phyloP scores from a whole-genome alignment of 2,329 filamentous ascomycete species.

The Berkeleyomyces basicola region DNA sequence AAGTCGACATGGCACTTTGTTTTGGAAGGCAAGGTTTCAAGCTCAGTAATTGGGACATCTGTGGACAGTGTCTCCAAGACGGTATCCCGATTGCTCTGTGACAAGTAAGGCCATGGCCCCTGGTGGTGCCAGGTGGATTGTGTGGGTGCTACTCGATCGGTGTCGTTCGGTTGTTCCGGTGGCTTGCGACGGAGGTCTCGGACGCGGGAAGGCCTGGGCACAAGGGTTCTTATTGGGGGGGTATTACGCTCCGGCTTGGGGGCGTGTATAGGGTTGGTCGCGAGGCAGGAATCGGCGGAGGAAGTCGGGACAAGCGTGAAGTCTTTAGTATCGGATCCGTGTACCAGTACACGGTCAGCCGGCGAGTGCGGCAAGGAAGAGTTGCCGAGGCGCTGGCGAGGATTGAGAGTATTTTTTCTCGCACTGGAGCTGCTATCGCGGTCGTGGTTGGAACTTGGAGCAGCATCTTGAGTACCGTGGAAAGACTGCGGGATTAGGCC shows the following conservation, averaged over 20 bases:
- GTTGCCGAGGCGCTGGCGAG: neutral
- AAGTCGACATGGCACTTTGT: conserved; percentile 29
- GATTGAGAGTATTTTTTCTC: neutral
- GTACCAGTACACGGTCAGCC: no score
- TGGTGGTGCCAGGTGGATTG: neutral
- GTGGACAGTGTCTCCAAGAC: neutral
- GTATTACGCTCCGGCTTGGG: neutral
- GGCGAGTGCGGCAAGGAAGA: neutral
- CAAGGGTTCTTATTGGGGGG: neutral
- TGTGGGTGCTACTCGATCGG: neutral
- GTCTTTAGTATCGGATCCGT: no score
- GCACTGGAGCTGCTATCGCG: neutral
- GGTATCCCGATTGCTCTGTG: neutral
- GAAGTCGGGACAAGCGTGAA: no score
- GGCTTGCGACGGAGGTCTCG: neutral
- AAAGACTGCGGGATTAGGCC: neutral
- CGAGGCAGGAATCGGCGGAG: neutral
- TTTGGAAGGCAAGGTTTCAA: neutral
- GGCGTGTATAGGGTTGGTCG: neutral
- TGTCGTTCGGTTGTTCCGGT: neutral
- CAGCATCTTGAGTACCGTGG: neutral
- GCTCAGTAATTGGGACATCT: neutral
- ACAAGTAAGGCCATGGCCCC: conserved; percentile 1
- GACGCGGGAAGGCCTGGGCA: neutral
- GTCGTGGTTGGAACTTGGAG: neutral